Percentiles rank a stretch among this genome's conserved stretches.
Evolutionary conservation across 75 land plant species (phyloP).

Genomic region (Picea sitchensis): DNA sequence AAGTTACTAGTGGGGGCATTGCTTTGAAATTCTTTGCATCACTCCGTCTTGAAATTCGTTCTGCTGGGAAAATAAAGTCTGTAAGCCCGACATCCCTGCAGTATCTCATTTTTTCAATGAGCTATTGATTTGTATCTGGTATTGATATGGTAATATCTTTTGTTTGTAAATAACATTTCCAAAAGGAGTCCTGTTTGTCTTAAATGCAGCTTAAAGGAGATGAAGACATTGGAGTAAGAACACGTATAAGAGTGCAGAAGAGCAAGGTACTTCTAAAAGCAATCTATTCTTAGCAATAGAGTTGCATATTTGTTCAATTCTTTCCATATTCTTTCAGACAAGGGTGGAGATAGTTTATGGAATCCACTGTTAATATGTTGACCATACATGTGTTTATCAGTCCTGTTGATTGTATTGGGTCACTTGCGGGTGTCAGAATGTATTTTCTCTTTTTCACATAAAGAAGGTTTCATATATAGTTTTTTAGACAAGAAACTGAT

Average conservation of each 20-base stretch:
- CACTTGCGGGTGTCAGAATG: not conserved
- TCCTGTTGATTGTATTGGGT: not conserved
- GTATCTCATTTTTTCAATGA: not conserved
- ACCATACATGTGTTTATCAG: not conserved
- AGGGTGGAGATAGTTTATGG: not conserved
- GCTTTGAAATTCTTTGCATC: slow-evolving; percentile 98
- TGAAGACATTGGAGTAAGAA: slow-evolving; percentile 84
- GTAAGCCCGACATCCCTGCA: slow-evolving; percentile 38
- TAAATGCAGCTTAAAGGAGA: slow-evolving; percentile 67
- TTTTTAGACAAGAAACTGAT: not conserved
- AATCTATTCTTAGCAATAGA: not conserved
- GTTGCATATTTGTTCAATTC: slow-evolving; percentile 10
- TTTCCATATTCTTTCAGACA: slow-evolving; percentile 9
- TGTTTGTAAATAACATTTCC: not conserved
- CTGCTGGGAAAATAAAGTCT: slow-evolving; percentile 86
- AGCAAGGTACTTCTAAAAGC: slow-evolving; percentile 64
- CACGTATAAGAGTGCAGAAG: slow-evolving; percentile 93
- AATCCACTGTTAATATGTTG: not conserved
- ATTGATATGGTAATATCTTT: not conserved
- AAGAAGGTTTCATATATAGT: not conserved
- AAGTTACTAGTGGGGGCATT: slow-evolving; percentile 98
- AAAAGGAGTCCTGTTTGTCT: not conserved
- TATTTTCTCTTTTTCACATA: not conserved
- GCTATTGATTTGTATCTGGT: not conserved
- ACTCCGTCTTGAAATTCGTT: slow-evolving; percentile 88